phyloP scores from a whole-genome alignment of 2,329 filamentous ascomycete species.

The Chrysoporthe cubensis region DNA sequence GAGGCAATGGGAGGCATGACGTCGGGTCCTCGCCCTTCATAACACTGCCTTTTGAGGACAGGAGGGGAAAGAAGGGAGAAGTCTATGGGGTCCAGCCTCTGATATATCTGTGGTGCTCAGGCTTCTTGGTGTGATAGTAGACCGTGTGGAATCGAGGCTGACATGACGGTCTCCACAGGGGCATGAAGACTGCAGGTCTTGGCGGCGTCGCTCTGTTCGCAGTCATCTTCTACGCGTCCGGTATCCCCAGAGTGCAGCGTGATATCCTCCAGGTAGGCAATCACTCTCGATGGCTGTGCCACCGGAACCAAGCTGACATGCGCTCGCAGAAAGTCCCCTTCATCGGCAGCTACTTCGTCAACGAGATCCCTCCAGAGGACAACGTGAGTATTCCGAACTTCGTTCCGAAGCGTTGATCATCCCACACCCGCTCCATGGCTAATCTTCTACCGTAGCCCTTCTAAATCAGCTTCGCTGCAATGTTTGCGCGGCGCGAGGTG shows the following conservation, averaged over 20 bases:
- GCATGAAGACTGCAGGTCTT: conserved; percentile 56
- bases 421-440: neutral
- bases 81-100: neutral
- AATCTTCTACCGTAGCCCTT: conserved; percentile 6
- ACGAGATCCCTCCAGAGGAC: conserved; percentile 62
- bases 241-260: conserved; percentile 62
- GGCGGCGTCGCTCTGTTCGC: conserved; percentile 61
- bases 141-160: conserved; percentile 26
- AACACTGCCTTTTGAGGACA: neutral
- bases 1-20: neutral
- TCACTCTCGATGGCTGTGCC: no score
- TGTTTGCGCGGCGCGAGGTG: neutral
- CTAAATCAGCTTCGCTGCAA: neutral
- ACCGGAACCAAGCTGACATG: conserved; percentile 32
- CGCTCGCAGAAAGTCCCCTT: conserved; percentile 57
- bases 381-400: conserved; percentile 53
- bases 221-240: conserved; percentile 64
- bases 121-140: neutral
- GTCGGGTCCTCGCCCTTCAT: neutral
- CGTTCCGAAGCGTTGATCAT: no score
- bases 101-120: neutral
- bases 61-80: neutral
- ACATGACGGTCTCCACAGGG: conserved; percentile 43
- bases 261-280: conserved; percentile 61
- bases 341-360: conserved; percentile 54